Conservation (phyloP, 1,284 basidiomycete species). For the Porodaedalea pini region DNA sequence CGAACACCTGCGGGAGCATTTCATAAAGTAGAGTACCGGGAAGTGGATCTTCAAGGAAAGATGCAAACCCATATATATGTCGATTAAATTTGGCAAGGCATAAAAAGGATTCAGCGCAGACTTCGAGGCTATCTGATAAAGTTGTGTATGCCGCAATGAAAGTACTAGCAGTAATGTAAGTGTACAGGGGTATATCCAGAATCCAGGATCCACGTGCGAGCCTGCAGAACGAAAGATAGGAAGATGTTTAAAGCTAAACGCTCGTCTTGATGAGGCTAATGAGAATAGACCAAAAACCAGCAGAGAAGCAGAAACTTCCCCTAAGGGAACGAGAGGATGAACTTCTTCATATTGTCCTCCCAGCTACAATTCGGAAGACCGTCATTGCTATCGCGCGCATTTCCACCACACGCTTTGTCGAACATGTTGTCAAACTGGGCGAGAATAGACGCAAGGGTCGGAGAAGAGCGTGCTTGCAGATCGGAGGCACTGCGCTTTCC, state of each 20-base stretch:
- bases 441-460: conserved; percentile 31
- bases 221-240: too few species aligned
- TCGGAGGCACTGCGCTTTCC: conserved; percentile 18
- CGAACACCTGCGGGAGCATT: neutral
- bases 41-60: too few species aligned
- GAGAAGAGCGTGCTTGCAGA: neutral
- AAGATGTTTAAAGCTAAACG: too few species aligned
- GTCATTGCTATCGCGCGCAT: conserved; percentile 33
- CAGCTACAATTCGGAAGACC: conserved; percentile 53
- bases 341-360: conserved; percentile 57
- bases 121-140: too few species aligned
- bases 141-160: too few species aligned
- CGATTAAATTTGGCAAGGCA: too few species aligned
- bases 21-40: too few species aligned
- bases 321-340: conserved; percentile 59
- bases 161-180: too few species aligned
- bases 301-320: neutral
- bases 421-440: conserved; percentile 33
- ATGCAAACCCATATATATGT: too few species aligned
- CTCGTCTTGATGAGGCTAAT: neutral
- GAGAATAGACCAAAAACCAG: neutral
- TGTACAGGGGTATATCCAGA: too few species aligned
- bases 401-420: conserved; percentile 45
- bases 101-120: too few species aligned
- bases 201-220: too few species aligned